Conservation (phyloP, 2,329 filamentous ascomycete genomes). For the Fonsecaea pedrosoi region DNA sequence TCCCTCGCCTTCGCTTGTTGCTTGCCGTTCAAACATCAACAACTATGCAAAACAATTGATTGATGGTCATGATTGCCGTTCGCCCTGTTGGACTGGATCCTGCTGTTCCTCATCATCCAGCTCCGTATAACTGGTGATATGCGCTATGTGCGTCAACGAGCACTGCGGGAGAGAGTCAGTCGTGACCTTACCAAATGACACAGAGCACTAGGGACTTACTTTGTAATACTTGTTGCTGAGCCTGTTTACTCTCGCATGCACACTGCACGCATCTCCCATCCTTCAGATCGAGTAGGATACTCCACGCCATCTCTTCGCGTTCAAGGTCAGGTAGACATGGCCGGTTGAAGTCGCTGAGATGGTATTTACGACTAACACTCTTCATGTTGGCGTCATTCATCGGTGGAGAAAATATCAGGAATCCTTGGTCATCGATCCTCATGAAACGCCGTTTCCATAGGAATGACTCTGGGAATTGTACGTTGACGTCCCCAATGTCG, state of each 20-base stretch:
- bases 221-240: conserved; percentile 59
- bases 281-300: conserved; percentile 68
- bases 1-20: conserved; percentile 29
- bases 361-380: conserved; percentile 77
- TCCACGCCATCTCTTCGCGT: conserved; percentile 89
- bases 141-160: conserved; percentile 51
- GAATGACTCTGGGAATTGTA: conserved; percentile 94
- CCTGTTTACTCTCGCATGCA: conserved; percentile 64
- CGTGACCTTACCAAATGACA: not conserved
- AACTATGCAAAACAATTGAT: conserved; percentile 24
- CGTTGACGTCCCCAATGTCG: conserved; percentile 87
- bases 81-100: conserved; percentile 16
- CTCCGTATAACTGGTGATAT: conserved; percentile 41
- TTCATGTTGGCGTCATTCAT: conserved; percentile 65
- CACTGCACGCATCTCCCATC: conserved; percentile 69
- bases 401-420: conserved; percentile 77
- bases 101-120: conserved; percentile 9
- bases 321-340: conserved; percentile 89
- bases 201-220: conserved; percentile 49
- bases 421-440: conserved; percentile 82
- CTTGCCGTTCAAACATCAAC: conserved; percentile 25
- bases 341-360: conserved; percentile 79
- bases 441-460: conserved; percentile 95
- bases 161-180: conserved; percentile 41
- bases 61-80: conserved; percentile 16